Conservation (phyloP, 2,329 filamentous ascomycete species). For the Talaromyces sp. region DNA sequence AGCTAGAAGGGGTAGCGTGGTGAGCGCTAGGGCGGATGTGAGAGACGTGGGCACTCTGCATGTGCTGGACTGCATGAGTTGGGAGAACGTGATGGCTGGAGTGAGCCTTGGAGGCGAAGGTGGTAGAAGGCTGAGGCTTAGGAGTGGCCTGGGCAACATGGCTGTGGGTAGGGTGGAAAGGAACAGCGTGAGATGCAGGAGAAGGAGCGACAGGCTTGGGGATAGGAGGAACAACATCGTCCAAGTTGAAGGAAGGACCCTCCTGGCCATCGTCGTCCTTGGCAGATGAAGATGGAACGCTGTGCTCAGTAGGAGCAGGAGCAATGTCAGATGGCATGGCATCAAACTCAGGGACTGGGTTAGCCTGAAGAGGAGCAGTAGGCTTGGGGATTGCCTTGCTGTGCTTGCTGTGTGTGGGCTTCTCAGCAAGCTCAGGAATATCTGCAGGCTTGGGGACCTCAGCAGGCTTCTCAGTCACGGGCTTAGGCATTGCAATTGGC, state of each 20-base stretch:
- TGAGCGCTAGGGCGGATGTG: constrained; percentile 8
- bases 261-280: neutral
- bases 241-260: neutral
- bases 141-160: neutral
- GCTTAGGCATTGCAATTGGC: neutral
- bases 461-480: neutral
- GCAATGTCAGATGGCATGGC: neutral
- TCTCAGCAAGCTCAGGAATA: neutral
- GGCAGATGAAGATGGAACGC: neutral
- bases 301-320: neutral
- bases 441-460: neutral
- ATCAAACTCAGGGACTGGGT: neutral
- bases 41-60: neutral
- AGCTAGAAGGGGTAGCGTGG: constrained; percentile 10
- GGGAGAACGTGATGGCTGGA: neutral
- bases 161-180: neutral
- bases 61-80: neutral
- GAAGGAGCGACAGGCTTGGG: constrained; percentile 10
- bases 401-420: neutral
- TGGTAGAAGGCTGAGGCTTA: neutral
- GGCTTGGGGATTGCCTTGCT: neutral
- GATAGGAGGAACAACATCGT: constrained; percentile 6
- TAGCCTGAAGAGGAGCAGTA: no score
- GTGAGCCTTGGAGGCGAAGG: constrained; percentile 1
- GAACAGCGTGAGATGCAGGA: neutral